Evolutionary conservation across 164 flowering plant genomes (phyloP).

Genomic region (Tetracentron sinense): DNA sequence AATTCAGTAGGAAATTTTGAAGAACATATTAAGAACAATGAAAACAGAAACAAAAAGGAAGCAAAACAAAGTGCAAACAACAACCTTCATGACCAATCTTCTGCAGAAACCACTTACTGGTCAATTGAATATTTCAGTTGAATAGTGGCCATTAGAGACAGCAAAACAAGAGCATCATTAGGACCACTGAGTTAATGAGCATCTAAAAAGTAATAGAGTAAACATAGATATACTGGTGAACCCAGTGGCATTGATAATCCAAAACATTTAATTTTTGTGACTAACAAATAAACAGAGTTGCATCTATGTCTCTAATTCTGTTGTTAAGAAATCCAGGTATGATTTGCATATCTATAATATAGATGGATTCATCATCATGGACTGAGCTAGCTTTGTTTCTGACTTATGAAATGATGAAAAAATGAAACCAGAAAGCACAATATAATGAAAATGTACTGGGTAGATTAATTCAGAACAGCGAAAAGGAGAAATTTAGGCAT

Average conservation of each 20-base stretch:
- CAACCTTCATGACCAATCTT: constrained; percentile 96
- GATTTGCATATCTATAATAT: too few species aligned
- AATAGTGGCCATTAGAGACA: not conserved
- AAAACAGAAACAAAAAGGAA: not conserved
- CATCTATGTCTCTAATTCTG: too few species aligned
- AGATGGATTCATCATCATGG: too few species aligned
- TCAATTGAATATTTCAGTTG: constrained; percentile 12
- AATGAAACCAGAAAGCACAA: too few species aligned
- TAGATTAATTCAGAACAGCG: too few species aligned
- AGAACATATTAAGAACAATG: constrained; percentile 4
- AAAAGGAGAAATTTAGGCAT: too few species aligned
- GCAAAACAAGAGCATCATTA: constrained; percentile 4
- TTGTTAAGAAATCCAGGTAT: too few species aligned
- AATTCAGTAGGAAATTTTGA: not conserved
- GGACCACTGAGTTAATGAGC: not conserved
- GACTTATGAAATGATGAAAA: too few species aligned
- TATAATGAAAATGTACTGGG: too few species aligned
- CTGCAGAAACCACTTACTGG: constrained; percentile 96
- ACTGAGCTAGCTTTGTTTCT: too few species aligned
- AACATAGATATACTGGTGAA: not conserved
- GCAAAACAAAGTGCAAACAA: too few species aligned
- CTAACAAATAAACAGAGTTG: too few species aligned
- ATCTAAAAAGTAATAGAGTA: not conserved
- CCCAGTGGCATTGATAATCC: not conserved
- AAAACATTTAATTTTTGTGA: not conserved